These are phyloP conservation scores for Helotiales sp. DNA, from an alignment of 2,329 filamentous ascomycete species.

Conservation along the genomic window DNA sequence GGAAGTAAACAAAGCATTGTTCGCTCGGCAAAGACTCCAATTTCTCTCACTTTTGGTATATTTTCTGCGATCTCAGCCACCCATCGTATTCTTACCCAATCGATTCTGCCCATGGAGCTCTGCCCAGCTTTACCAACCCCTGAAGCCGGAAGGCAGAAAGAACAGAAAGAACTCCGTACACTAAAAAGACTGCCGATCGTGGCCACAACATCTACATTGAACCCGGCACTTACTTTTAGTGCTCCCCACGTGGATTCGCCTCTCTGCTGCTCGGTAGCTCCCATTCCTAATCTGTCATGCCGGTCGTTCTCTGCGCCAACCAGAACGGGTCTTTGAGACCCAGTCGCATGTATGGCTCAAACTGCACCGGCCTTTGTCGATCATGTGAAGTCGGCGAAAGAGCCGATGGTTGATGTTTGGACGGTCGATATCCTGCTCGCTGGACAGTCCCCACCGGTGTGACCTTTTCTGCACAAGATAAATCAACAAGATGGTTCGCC, in stretches of 20 bases:
- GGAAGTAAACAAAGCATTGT: not conserved
- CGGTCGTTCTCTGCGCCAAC: not conserved
- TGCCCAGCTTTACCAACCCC: not conserved
- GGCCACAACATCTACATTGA: too few species aligned
- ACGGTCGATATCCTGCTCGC: too few species aligned
- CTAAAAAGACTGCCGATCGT: not conserved
- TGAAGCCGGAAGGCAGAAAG: not conserved
- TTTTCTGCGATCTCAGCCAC: too few species aligned
- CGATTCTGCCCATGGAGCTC: not conserved
- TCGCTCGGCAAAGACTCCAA: too few species aligned
- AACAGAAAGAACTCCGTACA: not conserved
- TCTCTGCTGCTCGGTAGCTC: not conserved
- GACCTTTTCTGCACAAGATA: too few species aligned
- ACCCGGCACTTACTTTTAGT: not conserved
- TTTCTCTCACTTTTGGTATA: too few species aligned
- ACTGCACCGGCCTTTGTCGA: not conserved
- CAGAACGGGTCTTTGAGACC: not conserved
- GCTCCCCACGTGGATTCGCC: not conserved
- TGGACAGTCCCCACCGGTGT: too few species aligned
- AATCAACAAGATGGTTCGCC: not conserved
- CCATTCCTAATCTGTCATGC: conserved; percentile 8
- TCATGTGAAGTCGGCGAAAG: not conserved
- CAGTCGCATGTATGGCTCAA: not conserved
- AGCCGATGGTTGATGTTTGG: not conserved
- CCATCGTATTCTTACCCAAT: conserved; percentile 4